Conservation (phyloP, 208 protist species). For the Acanthamoeba castellanii region DNA sequence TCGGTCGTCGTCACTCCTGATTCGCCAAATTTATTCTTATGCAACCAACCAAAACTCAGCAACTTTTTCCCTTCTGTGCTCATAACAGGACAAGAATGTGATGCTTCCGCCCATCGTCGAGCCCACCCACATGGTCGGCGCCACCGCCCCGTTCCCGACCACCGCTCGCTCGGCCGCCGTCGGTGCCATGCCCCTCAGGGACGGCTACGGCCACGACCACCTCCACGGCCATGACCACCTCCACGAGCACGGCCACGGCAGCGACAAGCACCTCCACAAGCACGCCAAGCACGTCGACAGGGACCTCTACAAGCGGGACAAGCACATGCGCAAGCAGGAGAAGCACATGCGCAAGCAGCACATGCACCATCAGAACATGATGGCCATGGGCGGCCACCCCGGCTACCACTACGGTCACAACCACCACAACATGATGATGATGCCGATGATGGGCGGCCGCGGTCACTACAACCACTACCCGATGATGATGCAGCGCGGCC, state of each 20-base stretch:
- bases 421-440: neutral
- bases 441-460: slow-evolving; percentile 2
- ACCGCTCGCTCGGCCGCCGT: neutral
- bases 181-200: neutral
- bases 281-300: neutral
- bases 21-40: neutral
- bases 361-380: neutral
- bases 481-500: neutral
- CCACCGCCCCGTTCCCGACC: neutral
- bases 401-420: neutral
- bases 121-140: neutral
- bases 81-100: slow-evolving; percentile 22
- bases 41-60: neutral
- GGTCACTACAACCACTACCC: neutral
- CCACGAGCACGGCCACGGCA: neutral
- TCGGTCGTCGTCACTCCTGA: neutral
- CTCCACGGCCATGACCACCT: neutral
- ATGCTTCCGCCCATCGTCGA: slow-evolving; percentile 31
- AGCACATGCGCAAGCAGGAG: neutral
- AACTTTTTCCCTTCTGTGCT: neutral
- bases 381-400: slow-evolving; percentile 16
- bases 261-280: neutral
- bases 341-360: neutral
- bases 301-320: neutral
- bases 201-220: neutral